Conservation (phyloP, 176 grass and related monocot species). For the Miscanthus lutarioriparius region DNA sequence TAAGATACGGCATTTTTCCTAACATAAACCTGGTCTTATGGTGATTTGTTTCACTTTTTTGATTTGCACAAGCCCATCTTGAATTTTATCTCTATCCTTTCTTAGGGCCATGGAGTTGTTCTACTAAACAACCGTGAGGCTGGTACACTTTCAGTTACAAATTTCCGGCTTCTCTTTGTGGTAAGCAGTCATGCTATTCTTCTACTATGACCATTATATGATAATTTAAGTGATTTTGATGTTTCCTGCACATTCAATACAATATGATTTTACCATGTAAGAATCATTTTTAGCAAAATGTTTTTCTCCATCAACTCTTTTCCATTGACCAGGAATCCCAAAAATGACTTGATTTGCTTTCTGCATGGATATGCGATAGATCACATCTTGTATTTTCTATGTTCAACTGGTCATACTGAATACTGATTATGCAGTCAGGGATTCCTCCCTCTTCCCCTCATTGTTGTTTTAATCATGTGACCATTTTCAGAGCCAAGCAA, state of each 20-base stretch:
- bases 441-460: neutral
- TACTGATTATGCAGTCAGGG: neutral
- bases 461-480: neutral
- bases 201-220: neutral
- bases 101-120: constrained; percentile 60
- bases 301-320: neutral
- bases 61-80: neutral
- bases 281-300: neutral
- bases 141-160: constrained; percentile 78
- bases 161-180: constrained; percentile 88
- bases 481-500: constrained; percentile 66
- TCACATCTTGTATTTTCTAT: constrained; percentile 1
- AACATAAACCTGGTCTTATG: neutral
- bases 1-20: neutral
- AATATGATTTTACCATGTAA: constrained; percentile 5
- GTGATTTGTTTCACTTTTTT: neutral
- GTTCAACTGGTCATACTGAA: neutral
- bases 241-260: neutral
- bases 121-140: constrained; percentile 68
- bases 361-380: neutral
- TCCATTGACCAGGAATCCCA: neutral
- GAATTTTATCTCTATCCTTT: constrained; percentile 14
- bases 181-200: constrained; percentile 47
- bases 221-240: neutral
- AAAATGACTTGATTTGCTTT: neutral